Conservation (phyloP, 768 basidiomycete species). For the Kwoniella dendrophila region DNA sequence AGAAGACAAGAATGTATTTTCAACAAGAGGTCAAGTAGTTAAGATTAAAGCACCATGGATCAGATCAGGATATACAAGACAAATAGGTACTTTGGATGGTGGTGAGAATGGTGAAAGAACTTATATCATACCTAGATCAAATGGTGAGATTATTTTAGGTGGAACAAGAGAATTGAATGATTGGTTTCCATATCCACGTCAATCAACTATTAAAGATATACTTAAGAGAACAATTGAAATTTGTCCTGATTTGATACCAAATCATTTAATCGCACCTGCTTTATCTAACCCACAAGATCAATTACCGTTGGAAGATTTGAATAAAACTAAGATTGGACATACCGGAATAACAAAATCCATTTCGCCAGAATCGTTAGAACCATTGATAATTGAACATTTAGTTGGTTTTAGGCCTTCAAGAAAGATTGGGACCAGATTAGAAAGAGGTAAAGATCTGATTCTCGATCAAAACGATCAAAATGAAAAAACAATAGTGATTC, state of each 20-base stretch:
- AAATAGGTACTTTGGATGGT: slow-evolving; percentile 44
- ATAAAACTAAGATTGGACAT: no score
- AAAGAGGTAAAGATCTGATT: slow-evolving; percentile 32
- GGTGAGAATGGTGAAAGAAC: slow-evolving; percentile 53
- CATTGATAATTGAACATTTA: slow-evolving; percentile 27
- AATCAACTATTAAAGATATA: slow-evolving; percentile 45
- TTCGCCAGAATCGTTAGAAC: no score
- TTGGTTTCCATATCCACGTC: slow-evolving; percentile 50
- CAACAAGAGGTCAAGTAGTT: slow-evolving; percentile 55
- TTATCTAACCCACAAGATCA: not conserved
- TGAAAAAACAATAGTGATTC: slow-evolving; percentile 31
- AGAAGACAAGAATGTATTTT: slow-evolving; percentile 46
- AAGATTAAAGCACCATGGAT: slow-evolving; percentile 51
- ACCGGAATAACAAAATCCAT: no score
- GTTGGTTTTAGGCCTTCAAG: slow-evolving; percentile 53
- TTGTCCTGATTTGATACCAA: slow-evolving; percentile 45
- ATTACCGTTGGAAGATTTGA: slow-evolving; percentile 15
- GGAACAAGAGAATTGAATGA: slow-evolving; percentile 54
- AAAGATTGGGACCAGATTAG: slow-evolving; percentile 44
- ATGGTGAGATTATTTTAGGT: slow-evolving; percentile 56
- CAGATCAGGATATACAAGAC: slow-evolving; percentile 50
- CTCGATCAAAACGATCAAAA: no score
- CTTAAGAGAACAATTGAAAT: slow-evolving; percentile 49
- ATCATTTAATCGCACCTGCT: slow-evolving; percentile 8
- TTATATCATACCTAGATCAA: slow-evolving; percentile 55